Evolutionary conservation across 768 basidiomycete genomes (phyloP), one percentile per base, ranked within the genome.

Genomic region (Suillus plorans): DNA sequence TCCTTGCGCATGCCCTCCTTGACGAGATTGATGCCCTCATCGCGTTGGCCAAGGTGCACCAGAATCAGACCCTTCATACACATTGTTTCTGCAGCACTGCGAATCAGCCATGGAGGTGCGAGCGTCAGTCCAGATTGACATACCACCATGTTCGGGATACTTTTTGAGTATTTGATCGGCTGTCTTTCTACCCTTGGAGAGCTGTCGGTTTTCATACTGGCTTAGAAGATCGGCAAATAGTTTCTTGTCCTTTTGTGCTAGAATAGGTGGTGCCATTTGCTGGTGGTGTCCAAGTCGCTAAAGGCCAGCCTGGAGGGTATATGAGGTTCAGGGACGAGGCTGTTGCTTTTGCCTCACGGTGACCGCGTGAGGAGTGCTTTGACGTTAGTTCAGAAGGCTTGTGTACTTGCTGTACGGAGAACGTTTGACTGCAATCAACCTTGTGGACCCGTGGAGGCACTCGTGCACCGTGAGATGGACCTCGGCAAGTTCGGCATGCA

Each of bases 81-180:
- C 74, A 96, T 77, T 34, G 97, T 96, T 79, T 99, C 97, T 99
- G 72, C 3, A 41, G 18, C 59, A 42, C 57, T 63, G 63, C 63
- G 63, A 53, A 60, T 52, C 28, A 62, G 8, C 39, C 47, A 2
- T 4, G 41, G n/a, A 42, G 31, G 58, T 18, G 34, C 41, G 39
- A 56, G 31, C 37, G 12, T n/a, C 28, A 55, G 22, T 8, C 20
- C 13, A 31, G n/a, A 22, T 18, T 37, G n/a, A 69, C 86, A 57
- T 71, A 94, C 97, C 96, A 71, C 97, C 97, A 83, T 99, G 95
- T 50, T 97, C 89, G 0, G 97, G 95, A 71, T 89, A 87, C 81
- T 97, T 97, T 80, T 94, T 96, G 74, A 99, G 87, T 75, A 99
- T 95, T 71, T 88, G 87, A 78, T 98, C 95, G 1, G 94, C 93